Base-by-base conservation (phyloP, 2,329 filamentous ascomycete genomes). In the Epichloe hybrida region DNA sequence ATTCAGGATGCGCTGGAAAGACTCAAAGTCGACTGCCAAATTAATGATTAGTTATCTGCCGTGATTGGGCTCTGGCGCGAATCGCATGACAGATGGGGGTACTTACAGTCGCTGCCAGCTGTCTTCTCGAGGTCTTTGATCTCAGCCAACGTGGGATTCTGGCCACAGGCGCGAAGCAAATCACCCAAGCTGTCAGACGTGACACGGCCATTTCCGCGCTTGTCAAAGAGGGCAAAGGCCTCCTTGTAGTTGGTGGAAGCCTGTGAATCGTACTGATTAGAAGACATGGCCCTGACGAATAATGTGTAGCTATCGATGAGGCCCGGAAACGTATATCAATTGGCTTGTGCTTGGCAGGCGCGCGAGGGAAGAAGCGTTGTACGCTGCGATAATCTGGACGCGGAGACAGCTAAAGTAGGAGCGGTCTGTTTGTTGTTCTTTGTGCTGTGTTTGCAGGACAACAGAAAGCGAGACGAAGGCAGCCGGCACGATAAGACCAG, bases 201-300 rank as follows among this genome's bases (percentile, higher is more conserved):
- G 60, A 97, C 93, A 62, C 90, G 90, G 66, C 91, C 90, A 67
- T 88, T 95, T 66, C 93, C 93, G 70, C 93, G 91, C 83, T 96
- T 97, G 79, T 98, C 93, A 77, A 97, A 98, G 69, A 98, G 86
- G 63, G 90, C 90, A 73, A 98, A 98, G 61, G 93, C 93, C 84
- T 98, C 93, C 79, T 97, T 97, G 88, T 97, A 98, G 84, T 98
- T 97, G 75, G 91, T 97, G 55, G 79, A 83, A 69, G 80, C 80
- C 80, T 84, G 79, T 45, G 69, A 63, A 55, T 76, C 74, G 60
- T 66, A 72, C 54, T 72, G 64, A 65, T 77, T 76, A 76, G 75
- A 72, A 62, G 70, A 60, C 72, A 75, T 76, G 49, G 36, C 39
- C 46, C 40, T 45, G 34, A 8, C 39, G 31, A 13, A 36, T 45